Evolutionary conservation across 2,329 filamentous ascomycete species (phyloP).

Genomic region (Fonsecaea erecta): DNA sequence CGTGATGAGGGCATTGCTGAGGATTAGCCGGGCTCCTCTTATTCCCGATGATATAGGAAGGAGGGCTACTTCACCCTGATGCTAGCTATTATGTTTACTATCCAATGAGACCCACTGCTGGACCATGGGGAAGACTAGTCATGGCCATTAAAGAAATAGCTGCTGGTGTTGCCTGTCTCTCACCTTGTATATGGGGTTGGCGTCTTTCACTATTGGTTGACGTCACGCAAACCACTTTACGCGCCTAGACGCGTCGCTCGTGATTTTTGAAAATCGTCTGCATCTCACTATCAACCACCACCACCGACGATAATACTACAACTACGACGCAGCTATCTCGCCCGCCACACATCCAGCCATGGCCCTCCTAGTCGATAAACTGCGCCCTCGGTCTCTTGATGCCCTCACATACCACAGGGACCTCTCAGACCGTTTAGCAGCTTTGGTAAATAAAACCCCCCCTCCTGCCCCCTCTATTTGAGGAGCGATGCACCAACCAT

Average conservation of each 20-base stretch:
- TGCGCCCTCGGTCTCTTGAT: slow-evolving; percentile 58
- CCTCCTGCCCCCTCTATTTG: not conserved
- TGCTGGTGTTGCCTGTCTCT: too few species aligned
- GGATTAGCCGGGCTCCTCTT: not conserved
- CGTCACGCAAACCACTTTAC: slow-evolving; percentile 24
- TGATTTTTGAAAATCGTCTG: not conserved
- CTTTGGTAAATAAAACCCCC: slow-evolving; percentile 77
- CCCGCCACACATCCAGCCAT: slow-evolving; percentile 45
- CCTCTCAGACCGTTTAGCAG: slow-evolving; percentile 82
- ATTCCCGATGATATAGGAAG: not conserved
- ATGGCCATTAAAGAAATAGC: too few species aligned
- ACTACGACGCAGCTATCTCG: not conserved
- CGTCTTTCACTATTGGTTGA: not conserved
- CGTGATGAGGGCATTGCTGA: not conserved
- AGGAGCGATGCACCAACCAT: slow-evolving; percentile 15
- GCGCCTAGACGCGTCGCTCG: slow-evolving; percentile 19
- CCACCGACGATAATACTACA: too few species aligned
- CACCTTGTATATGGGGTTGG: too few species aligned
- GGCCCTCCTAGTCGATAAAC: slow-evolving; percentile 69
- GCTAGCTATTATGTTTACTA: not conserved
- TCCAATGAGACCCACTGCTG: not conserved
- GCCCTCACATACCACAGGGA: slow-evolving; percentile 83
- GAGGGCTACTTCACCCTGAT: not conserved
- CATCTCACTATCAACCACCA: not conserved
- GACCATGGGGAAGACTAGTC: not conserved